phyloP scores from a whole-genome alignment of 805 yeast species.

The Yarrowia sp. region DNA sequence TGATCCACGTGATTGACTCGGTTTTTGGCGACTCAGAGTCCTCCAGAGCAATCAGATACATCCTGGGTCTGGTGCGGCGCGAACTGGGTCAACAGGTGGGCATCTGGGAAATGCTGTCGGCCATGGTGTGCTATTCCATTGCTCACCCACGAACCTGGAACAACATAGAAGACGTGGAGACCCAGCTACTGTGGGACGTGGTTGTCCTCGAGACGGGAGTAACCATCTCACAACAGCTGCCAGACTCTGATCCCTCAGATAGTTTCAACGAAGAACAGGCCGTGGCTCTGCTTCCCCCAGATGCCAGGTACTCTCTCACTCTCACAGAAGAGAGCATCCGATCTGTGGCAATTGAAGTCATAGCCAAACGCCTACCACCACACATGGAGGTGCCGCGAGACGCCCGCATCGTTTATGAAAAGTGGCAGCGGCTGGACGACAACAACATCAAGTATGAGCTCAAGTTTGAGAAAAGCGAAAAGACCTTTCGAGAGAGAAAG shows the following conservation, averaged over 20 bases:
- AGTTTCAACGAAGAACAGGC: slow-evolving; percentile 28
- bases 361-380: slow-evolving; percentile 25
- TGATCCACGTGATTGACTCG: slow-evolving; percentile 35
- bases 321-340: slow-evolving; percentile 28
- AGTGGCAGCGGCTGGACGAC: slow-evolving; percentile 16
- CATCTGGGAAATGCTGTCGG: slow-evolving; percentile 34
- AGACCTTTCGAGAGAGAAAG: slow-evolving; percentile 28
- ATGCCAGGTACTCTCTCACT: slow-evolving; percentile 29
- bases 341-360: slow-evolving; percentile 29
- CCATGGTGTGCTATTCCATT: slow-evolving; percentile 35
- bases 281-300: slow-evolving; percentile 28
- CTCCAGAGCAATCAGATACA: slow-evolving; percentile 35
- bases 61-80: slow-evolving; percentile 32
- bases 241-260: slow-evolving; percentile 22
- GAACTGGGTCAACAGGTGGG: slow-evolving; percentile 37
- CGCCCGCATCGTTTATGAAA: slow-evolving; percentile 25
- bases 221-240: slow-evolving; percentile 28
- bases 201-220: slow-evolving; percentile 38
- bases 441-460: slow-evolving; percentile 26
- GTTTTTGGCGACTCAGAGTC: slow-evolving; percentile 39
- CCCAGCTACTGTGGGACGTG: slow-evolving; percentile 37
- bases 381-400: slow-evolving; percentile 27
- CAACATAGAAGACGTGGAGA: slow-evolving; percentile 29
- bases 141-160: slow-evolving; percentile 35
- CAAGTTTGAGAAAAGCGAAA: slow-evolving; percentile 27